Base-by-base conservation (phyloP, 1,139 yeast genomes). In the Blastobotrys capitulatus region DNA sequence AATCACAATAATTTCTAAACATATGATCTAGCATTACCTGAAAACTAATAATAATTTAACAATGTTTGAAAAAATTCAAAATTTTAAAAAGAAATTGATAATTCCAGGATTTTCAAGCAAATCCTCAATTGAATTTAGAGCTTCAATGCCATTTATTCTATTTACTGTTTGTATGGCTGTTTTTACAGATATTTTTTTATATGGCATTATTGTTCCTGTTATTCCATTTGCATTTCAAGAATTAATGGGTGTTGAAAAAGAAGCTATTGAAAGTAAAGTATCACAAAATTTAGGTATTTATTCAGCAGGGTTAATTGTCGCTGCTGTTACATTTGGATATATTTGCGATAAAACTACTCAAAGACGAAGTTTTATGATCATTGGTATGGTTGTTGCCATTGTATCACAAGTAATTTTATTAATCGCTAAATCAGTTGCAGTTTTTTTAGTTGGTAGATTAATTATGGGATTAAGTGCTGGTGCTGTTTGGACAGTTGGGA, bases 401-500 rank as follows among this genome's bases (percentile, higher is more conserved):
- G 71, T 61, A 0, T 57, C 70, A 7, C 66, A 70, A 0, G 45
- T 62, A 10, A 55, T 68, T 44, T 55, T 67, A n/a, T 60, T 63
- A 42, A 52, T 67, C 29, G 57, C 68, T 15, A 54, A 51, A 19
- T 53, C 59, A 1, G 46, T 63, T 27, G 59, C 59, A 42, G 49
- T 64, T 39, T 66, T 64, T 49, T 55, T 62, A 48, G 57, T 63
- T 37, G 71, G 70, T 34, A 58, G 72, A 26, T 51, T 64, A 13
- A 43, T 68, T 20, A 70, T 68, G 47, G 71, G 72, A 3, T 35
- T 65, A 3, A 60, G 70, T 20, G 68, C 64, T 16, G 65, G 66
- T 15, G 57, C 65, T 2, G 70, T 67, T 7, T 68, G 72, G 72
- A 60, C 66, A 0, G 70, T 65, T n/a, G 72, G 72, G 7, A 52